Conservation (phyloP, 176 grass and related monocot genomes). For the Rhipidocladum racemiflorum region DNA sequence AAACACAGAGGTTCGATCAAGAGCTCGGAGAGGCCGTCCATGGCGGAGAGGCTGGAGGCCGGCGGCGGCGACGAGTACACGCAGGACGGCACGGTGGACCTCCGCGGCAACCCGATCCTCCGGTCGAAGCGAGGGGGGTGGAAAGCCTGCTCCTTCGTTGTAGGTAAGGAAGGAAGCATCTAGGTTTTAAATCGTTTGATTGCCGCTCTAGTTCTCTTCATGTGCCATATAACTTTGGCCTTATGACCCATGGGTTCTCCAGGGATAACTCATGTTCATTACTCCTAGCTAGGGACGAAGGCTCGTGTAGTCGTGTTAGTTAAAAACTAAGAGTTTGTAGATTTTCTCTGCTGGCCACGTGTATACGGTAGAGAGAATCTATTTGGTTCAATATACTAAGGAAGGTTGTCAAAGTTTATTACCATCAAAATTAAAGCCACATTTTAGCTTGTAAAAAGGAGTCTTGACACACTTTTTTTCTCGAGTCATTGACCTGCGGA, state of each 20-base stretch:
- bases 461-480: too few species aligned
- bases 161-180: conserved; percentile 45
- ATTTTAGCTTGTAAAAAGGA: too few species aligned
- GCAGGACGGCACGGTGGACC: conserved; percentile 80
- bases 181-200: not conserved
- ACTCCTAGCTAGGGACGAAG: not conserved
- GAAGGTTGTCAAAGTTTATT: too few species aligned
- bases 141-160: conserved; percentile 82
- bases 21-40: conserved; percentile 26
- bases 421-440: too few species aligned
- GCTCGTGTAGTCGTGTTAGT: not conserved
- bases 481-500: too few species aligned
- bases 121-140: conserved; percentile 75
- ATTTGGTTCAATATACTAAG: too few species aligned
- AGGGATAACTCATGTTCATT: not conserved
- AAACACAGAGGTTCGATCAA: not conserved
- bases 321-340: not conserved
- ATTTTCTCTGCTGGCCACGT: not conserved
- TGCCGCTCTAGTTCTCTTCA: not conserved
- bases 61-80: conserved; percentile 50
- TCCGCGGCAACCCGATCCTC: conserved; percentile 77
- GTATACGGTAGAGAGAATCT: not conserved
- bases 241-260: not conserved
- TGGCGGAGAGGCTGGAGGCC: conserved; percentile 50
- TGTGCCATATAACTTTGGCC: not conserved